Conservation (phyloP, 1,284 basidiomycete species). For the Ceratobasidium sp. region DNA sequence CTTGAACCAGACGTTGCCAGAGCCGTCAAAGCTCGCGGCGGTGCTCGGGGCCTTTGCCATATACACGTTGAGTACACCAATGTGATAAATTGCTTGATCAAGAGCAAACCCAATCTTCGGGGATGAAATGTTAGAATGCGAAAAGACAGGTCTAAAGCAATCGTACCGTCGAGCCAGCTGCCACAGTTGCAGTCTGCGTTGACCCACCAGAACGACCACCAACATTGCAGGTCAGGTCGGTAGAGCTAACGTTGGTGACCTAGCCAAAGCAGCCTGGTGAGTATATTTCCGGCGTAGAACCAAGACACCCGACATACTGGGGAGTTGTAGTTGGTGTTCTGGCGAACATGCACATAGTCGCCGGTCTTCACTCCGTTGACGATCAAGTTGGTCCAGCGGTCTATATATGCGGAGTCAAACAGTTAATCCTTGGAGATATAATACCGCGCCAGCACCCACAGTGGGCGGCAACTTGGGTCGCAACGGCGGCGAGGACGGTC, state of each 20-base stretch:
- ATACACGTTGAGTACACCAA: conserved; percentile 61
- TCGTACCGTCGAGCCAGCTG: conserved; percentile 60
- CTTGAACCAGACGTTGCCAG: conserved; percentile 66
- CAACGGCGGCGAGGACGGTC: conserved; percentile 27
- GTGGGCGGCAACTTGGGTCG: conserved; percentile 44
- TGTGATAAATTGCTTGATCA: conserved; percentile 58
- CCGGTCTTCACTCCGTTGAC: conserved; percentile 44
- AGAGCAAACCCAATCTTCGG: conserved; percentile 55
- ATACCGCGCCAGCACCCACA: conserved; percentile 23
- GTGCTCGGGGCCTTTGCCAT: conserved; percentile 62
- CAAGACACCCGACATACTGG: conserved; percentile 33
- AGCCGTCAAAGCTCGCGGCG: conserved; percentile 60
- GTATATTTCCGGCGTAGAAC: not conserved
- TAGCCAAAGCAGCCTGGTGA: conserved; percentile 42
- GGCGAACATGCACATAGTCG: conserved; percentile 46
- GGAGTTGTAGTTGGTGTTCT: conserved; percentile 47
- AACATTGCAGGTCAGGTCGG: conserved; percentile 63
- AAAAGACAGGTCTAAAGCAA: conserved; percentile 55
- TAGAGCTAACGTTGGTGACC: conserved; percentile 61
- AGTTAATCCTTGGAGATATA: not conserved
- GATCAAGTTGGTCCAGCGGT: conserved; percentile 44
- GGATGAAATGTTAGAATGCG: conserved; percentile 7
- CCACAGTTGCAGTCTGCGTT: conserved; percentile 61
- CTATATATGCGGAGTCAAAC: conserved; percentile 23
- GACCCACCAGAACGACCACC: conserved; percentile 58